Evolutionary conservation across 2,329 filamentous ascomycete species (phyloP).

Genomic region (Conoideocrella luteorostrata): DNA sequence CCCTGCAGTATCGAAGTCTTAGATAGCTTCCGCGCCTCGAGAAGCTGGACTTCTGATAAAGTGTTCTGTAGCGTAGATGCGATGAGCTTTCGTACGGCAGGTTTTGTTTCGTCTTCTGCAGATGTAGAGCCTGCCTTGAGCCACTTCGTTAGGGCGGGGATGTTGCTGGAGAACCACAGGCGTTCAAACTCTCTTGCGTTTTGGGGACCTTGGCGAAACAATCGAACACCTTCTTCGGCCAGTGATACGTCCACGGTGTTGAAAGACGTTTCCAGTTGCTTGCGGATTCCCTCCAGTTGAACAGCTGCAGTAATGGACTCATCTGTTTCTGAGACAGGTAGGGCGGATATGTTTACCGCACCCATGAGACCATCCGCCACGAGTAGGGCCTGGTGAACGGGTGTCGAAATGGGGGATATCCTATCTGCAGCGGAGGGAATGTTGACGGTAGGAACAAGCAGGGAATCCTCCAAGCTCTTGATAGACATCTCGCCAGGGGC

Average conservation of each 20-base stretch:
- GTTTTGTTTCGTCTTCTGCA: slow-evolving; percentile 48
- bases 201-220: slow-evolving; percentile 62
- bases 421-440: slow-evolving; percentile 60
- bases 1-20: slow-evolving; percentile 22
- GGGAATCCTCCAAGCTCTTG: slow-evolving; percentile 50
- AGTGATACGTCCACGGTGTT: slow-evolving; percentile 56
- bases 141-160: slow-evolving; percentile 62
- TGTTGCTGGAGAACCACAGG: slow-evolving; percentile 66
- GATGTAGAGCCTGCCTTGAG: slow-evolving; percentile 43
- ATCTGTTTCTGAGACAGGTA: slow-evolving; percentile 32
- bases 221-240: slow-evolving; percentile 56
- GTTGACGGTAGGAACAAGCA: slow-evolving; percentile 71
- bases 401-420: slow-evolving; percentile 64
- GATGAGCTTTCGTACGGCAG: slow-evolving; percentile 60
- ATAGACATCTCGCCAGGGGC: slow-evolving; percentile 26
- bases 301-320: slow-evolving; percentile 49
- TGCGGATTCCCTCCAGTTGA: slow-evolving; percentile 44
- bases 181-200: slow-evolving; percentile 68
- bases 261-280: slow-evolving; percentile 35
- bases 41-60: slow-evolving; percentile 41
- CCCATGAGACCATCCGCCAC: slow-evolving; percentile 68
- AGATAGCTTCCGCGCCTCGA: slow-evolving; percentile 35
- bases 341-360: slow-evolving; percentile 45
- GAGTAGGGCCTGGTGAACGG: slow-evolving; percentile 76
- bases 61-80: slow-evolving; percentile 57